Percentiles rank a stretch among this genome's conserved stretches.
Conservation (phyloP, 2,329 filamentous ascomycete genomes). For the Nemania serpens region DNA sequence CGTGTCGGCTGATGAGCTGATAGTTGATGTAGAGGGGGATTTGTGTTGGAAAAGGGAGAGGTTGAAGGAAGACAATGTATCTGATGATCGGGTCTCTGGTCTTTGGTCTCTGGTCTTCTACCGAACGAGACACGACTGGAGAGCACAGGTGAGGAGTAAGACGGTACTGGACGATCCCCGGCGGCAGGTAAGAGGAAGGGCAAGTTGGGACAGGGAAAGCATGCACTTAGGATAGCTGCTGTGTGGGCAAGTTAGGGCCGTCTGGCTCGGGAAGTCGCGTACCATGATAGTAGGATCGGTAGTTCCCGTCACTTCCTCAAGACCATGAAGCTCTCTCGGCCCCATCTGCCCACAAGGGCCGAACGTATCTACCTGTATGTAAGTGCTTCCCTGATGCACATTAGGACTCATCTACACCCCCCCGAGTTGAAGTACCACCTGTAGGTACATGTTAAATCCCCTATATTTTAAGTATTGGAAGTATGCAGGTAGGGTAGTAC, state of each 20-base stretch:
- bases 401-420: too few relatives aligned
- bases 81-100: too few relatives aligned
- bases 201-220: too few relatives aligned
- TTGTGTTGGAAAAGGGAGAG: neutral
- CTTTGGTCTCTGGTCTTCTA: too few relatives aligned
- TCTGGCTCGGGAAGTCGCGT: neutral
- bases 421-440: too few relatives aligned
- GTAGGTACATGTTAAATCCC: too few relatives aligned
- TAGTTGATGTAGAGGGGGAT: conserved; percentile 24
- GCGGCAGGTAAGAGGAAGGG: conserved; percentile 9
- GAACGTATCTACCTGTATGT: too few relatives aligned
- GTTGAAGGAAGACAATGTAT: conserved; percentile 3
- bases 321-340: neutral
- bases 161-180: neutral
- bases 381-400: too few relatives aligned
- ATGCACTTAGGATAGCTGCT: neutral
- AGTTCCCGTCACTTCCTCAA: neutral
- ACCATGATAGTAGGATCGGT: neutral
- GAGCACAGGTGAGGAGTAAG: neutral
- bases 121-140: neutral
- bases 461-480: too few relatives aligned
- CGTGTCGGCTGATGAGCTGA: conserved; percentile 25
- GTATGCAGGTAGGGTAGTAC: too few relatives aligned
- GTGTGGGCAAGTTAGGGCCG: neutral
- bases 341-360: neutral